phyloP scores from a whole-genome alignment of 495 filamentous ascomycete species.

The Penicillium maclennaniae region DNA sequence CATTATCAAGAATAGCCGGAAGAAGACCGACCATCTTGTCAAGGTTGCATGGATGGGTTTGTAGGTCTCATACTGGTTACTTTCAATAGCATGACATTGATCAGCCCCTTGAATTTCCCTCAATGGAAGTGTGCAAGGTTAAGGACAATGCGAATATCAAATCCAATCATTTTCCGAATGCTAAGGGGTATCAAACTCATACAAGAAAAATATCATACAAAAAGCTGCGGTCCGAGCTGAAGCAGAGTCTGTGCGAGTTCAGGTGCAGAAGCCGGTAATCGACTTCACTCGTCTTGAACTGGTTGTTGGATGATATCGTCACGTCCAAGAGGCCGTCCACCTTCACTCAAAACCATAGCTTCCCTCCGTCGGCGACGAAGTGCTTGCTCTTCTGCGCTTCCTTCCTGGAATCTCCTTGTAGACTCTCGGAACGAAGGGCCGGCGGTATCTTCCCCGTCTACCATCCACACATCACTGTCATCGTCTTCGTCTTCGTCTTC shows the following conservation, averaged over 20 bases:
- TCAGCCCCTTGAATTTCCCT: conserved; percentile 1
- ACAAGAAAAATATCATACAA: conserved; percentile 7
- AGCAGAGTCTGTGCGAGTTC: background rate
- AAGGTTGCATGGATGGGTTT: conserved; percentile 73
- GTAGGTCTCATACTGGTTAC: conserved; percentile 28
- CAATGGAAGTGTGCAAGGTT: background rate
- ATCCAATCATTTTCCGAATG: conserved; percentile 8
- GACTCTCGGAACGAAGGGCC: conserved; percentile 24
- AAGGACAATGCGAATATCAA: background rate
- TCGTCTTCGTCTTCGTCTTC: conserved; percentile 42
- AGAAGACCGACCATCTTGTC: conserved; percentile 85
- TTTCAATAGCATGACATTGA: conserved; percentile 4
- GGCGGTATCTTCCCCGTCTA: conserved; percentile 45
- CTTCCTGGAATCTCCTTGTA: conserved; percentile 39
- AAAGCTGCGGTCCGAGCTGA: background rate
- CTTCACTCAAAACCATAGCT: conserved; percentile 53
- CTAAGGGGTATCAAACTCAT: conserved; percentile 25
- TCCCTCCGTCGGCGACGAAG: conserved; percentile 49
- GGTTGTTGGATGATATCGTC: conserved; percentile 50
- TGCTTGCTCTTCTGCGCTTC: conserved; percentile 48
- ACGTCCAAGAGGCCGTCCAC: conserved; percentile 43
- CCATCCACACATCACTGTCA: conserved; percentile 51
- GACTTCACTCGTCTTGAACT: conserved; percentile 15
- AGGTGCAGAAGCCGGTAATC: background rate
- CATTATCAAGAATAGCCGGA: conserved; percentile 82